phyloP scores from a whole-genome alignment of 768 basidiomycete species.

The Sporobolomyces phaffii region DNA sequence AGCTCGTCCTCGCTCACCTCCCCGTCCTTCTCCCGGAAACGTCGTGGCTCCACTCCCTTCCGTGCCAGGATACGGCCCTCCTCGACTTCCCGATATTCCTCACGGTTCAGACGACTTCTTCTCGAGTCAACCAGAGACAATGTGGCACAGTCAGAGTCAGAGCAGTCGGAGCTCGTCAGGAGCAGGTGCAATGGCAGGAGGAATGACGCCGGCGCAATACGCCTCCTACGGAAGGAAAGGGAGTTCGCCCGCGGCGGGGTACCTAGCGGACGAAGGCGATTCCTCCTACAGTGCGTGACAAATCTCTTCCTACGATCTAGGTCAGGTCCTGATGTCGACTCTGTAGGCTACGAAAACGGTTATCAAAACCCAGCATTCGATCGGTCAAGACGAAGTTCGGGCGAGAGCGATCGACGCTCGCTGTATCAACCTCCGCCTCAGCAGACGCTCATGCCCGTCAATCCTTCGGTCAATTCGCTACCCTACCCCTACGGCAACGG shows the following conservation, averaged over 20 bases:
- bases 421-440: slow-evolving; percentile 19
- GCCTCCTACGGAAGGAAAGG: background rate
- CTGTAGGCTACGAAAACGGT: background rate
- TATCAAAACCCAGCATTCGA: background rate
- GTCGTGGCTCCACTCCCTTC: background rate
- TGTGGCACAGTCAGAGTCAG: background rate
- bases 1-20: background rate
- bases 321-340: no score
- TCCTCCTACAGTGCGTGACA: background rate
- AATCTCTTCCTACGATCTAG: no score
- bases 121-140: slow-evolving; percentile 47
- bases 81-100: slow-evolving; percentile 27
- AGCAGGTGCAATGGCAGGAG: background rate
- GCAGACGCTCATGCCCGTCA: slow-evolving; percentile 42
- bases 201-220: background rate
- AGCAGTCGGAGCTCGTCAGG: background rate
- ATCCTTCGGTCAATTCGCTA: slow-evolving; percentile 32
- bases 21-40: background rate
- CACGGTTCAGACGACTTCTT: slow-evolving; percentile 47
- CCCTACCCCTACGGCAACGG: slow-evolving; percentile 20
- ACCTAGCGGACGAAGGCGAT: slow-evolving; percentile 6
- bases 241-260: background rate
- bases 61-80: slow-evolving; percentile 2
- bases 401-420: slow-evolving; percentile 25
- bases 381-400: slow-evolving; percentile 25